Evolutionary conservation across 2,329 filamentous ascomycete genomes (phyloP).

Genomic region (Rutstroemia sp.): DNA sequence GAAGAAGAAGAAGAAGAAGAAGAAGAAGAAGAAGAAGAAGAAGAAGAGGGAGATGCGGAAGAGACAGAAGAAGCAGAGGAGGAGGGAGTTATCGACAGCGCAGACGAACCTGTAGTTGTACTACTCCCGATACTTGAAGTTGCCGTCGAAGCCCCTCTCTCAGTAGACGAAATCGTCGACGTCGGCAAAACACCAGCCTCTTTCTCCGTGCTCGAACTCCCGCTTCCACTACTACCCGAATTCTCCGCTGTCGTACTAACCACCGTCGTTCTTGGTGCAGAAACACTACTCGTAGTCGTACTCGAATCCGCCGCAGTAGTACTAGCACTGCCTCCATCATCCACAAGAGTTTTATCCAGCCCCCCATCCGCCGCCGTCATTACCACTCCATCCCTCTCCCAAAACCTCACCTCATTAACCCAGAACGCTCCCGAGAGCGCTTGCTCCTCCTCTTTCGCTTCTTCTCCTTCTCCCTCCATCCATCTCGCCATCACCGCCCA

Average conservation of each 20-base stretch:
- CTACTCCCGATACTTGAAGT: background rate
- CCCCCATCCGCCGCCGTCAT: background rate
- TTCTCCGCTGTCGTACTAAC: background rate
- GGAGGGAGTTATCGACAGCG: background rate
- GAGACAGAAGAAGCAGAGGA: too few relatives aligned
- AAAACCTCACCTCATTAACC: background rate
- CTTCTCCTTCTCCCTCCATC: background rate
- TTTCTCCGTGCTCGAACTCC: background rate
- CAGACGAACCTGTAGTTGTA: background rate
- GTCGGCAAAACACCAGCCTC: background rate
- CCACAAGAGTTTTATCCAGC: background rate
- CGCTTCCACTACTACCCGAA: background rate
- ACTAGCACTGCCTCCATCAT: background rate
- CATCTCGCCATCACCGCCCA: background rate
- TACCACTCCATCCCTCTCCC: background rate
- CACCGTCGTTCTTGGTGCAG: background rate
- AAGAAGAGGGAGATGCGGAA: too few relatives aligned
- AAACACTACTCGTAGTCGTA: background rate
- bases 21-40: too few relatives aligned
- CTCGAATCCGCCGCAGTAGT: background rate
- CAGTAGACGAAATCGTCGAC: too few relatives aligned
- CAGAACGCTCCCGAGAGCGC: constrained; percentile 3
- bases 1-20: too few relatives aligned
- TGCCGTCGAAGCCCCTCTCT: too few relatives aligned
- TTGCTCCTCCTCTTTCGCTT: background rate